Percentiles rank a stretch among this genome's conserved stretches.
These are phyloP conservation scores for Amylostereum areolatum DNA, from an alignment of 1,284 basidiomycete species.

Conservation along the genomic window DNA sequence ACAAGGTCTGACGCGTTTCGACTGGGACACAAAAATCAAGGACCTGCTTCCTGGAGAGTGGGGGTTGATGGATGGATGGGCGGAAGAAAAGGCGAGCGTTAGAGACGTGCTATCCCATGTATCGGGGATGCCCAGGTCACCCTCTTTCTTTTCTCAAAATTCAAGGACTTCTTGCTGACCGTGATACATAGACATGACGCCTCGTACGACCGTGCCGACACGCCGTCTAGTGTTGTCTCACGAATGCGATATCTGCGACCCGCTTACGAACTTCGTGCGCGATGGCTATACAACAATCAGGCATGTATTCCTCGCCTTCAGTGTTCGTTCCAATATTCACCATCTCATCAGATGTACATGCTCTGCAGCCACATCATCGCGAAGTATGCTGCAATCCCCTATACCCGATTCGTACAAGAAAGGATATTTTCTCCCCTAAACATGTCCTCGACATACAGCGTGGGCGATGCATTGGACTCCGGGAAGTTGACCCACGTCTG, in stretches of 20 bases:
- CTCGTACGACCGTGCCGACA: conserved; percentile 3
- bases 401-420: conserved; percentile 32
- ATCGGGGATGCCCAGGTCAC: conserved; percentile 15
- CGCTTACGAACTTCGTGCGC: conserved; percentile 33
- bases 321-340: background rate
- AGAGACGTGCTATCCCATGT: conserved; percentile 26
- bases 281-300: conserved; percentile 40
- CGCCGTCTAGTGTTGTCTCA: conserved; percentile 17
- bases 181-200: conserved; percentile 9
- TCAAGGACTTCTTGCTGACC: background rate
- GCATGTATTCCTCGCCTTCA: conserved; percentile 24
- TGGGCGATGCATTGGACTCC: conserved; percentile 26
- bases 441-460: conserved; percentile 39
- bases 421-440: conserved; percentile 36
- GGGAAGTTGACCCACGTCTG: conserved; percentile 28
- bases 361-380: conserved; percentile 29
- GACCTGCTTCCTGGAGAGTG: conserved; percentile 34
- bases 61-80: conserved; percentile 30
- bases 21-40: conserved; percentile 33
- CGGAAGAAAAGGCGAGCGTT: conserved; percentile 26
- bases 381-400: conserved; percentile 23
- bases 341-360: conserved; percentile 17
- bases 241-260: conserved; percentile 31
- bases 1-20: conserved; percentile 16
- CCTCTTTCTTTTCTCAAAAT: background rate